Evolutionary conservation across 1,139 yeast genomes (phyloP), one percentile per base, ranked within the genome.

Genomic region (Candida neerlandica): DNA sequence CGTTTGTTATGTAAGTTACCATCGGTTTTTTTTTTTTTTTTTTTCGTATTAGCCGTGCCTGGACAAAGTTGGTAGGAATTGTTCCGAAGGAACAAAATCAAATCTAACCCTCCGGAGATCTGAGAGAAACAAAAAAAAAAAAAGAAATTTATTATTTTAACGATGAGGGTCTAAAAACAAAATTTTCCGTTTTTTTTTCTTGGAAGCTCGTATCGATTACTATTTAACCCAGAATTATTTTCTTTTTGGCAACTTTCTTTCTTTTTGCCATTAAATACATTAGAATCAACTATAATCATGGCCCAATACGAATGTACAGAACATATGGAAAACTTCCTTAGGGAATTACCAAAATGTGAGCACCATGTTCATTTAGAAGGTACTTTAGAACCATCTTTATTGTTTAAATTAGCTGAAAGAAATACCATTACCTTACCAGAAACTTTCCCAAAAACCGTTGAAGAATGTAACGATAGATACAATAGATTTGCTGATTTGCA

Each of bases 311-410:
- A 57, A 37, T 57, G 60, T 44, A 46, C 49, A 38, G 54, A 57
- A 23, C 61, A 59, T 44, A 57, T 65, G 56, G 55, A 58, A 26
- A 55, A 56, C 45, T 87, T 86, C 65, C 75, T 87, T 49, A 70
- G 67, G 40, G 90, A 85, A 55, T 70, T 87, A 43, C 94, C 95
- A 49, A 87, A 87, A 65, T 87, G 94, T 72, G 95, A 87, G 65
- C 94, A 87, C 62, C 95, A 87, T 61, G 81, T 87, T 49, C 95
- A 87, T 65, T 66, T 87, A 47, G 95, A 87, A 71, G 96, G 96
- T 34, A 87, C 95, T 32, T 67, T 88, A 50, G 89, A 85, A 56
- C 95, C 95, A 11, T 79, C 79, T 41, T 72, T 87, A 35, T 70
- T 88, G 51, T 85, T 86, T 67, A 79, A 82, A 51, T 70, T 88